Conservation (phyloP, 129 eudicot genomes). For the Calendula officinalis region DNA sequence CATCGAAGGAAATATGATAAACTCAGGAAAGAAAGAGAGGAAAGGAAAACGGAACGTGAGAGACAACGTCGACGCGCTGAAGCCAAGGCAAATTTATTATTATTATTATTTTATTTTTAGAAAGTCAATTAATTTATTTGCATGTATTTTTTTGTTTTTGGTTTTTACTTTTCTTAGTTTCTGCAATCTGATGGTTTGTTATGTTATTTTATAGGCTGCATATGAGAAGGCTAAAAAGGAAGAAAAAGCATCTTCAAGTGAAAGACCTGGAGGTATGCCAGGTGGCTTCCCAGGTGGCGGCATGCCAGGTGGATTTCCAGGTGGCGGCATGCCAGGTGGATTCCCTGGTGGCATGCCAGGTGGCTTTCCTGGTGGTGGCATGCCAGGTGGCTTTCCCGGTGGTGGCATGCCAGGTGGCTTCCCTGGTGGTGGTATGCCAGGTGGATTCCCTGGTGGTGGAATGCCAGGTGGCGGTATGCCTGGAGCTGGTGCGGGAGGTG, state of each 20-base stretch:
- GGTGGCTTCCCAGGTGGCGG: constrained; percentile 64
- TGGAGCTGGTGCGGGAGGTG: constrained; percentile 46
- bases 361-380: constrained; percentile 40
- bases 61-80: constrained; percentile 80
- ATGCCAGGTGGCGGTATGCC: constrained; percentile 41
- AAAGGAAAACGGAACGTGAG: constrained; percentile 64
- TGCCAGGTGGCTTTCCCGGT: constrained; percentile 47
- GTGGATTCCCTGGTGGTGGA: constrained; percentile 49
- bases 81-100: constrained; percentile 56
- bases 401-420: constrained; percentile 66
- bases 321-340: constrained; percentile 75
- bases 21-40: constrained; percentile 80
- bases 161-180: not conserved
- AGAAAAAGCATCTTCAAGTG: constrained; percentile 77
- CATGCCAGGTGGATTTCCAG: constrained; percentile 56
- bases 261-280: constrained; percentile 57
- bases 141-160: not conserved
- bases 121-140: no score
- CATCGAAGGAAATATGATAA: constrained; percentile 90
- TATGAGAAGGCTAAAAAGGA: constrained; percentile 86
- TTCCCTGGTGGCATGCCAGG: constrained; percentile 67
- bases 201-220: constrained; percentile 55
- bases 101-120: not conserved
- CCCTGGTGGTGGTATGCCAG: constrained; percentile 47
- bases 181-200: constrained; percentile 13